phyloP scores from a whole-genome alignment of 495 filamentous ascomycete genomes.

The Hypoxylon trugodes region DNA sequence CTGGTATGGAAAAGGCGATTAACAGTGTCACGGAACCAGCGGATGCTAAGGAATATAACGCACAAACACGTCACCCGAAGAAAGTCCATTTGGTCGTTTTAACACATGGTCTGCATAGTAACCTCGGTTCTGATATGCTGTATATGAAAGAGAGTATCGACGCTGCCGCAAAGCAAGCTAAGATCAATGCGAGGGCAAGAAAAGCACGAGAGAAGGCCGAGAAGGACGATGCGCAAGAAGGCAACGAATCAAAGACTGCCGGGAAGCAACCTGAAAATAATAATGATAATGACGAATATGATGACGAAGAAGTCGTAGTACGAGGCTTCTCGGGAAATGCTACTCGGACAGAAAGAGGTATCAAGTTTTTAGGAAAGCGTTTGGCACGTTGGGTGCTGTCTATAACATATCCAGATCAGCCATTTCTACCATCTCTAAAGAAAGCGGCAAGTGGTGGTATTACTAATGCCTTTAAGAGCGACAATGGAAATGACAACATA shows the following conservation, averaged over 20 bases:
- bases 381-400: conserved; percentile 89
- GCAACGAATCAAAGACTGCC: not conserved
- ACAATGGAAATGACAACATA: conserved; percentile 40
- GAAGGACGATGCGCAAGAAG: conserved; percentile 9
- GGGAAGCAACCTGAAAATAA: conserved; percentile 57
- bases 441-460: conserved; percentile 58
- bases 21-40: conserved; percentile 23
- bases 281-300: conserved; percentile 64
- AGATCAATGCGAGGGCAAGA: conserved; percentile 65
- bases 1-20: conserved; percentile 37
- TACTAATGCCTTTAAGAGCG: conserved; percentile 44
- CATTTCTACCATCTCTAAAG: conserved; percentile 72
- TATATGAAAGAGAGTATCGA: conserved; percentile 98
- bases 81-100: conserved; percentile 90
- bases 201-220: conserved; percentile 55
- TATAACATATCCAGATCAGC: conserved; percentile 92
- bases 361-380: conserved; percentile 95
- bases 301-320: conserved; percentile 91
- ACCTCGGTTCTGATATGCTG: conserved; percentile 96
- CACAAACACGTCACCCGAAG: conserved; percentile 55
- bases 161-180: conserved; percentile 74
- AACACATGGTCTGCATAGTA: conserved; percentile 95
- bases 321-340: conserved; percentile 91
- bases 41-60: conserved; percentile 14
- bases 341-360: conserved; percentile 88